Conservation (phyloP, 139 green algal genomes). For the Picochlorum sp. region DNA sequence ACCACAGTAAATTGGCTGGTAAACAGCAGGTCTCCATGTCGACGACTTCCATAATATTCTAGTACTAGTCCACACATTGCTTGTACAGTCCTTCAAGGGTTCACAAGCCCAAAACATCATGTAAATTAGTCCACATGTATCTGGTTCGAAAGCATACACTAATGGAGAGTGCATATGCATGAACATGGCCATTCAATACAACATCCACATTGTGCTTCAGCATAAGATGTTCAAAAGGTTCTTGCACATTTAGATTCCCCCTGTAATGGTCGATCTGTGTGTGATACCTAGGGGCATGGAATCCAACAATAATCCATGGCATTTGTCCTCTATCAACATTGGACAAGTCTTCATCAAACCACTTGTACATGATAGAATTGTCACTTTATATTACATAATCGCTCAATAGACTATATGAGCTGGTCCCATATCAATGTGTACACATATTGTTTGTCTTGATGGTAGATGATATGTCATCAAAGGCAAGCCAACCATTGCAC, state of each 20-base stretch:
- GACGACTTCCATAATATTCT: not conserved
- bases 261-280: conserved; percentile 1
- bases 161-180: not conserved
- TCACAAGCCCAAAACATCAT: not conserved
- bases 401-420: not conserved
- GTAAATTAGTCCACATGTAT: conserved; percentile 1
- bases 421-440: not conserved
- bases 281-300: conserved; percentile 60
- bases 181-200: conserved; percentile 36
- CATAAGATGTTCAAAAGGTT: conserved; percentile 49
- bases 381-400: conserved; percentile 17
- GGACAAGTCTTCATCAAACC: conserved; percentile 60
- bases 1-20: conserved; percentile 3
- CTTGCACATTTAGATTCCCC: conserved; percentile 8
- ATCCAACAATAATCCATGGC: conserved; percentile 60
- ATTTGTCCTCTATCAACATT: conserved; percentile 49
- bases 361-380: conserved; percentile 45
- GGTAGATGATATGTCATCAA: not conserved
- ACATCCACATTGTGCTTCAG: conserved; percentile 54
- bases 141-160: not conserved
- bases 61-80: not conserved
- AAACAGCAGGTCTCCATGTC: not conserved
- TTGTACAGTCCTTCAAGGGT: not conserved
- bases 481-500: conserved; percentile 50
- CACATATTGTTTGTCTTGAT: not conserved